Base-by-base conservation (phyloP, 2,329 filamentous ascomycete species). In the Sporothrix humicola region DNA sequence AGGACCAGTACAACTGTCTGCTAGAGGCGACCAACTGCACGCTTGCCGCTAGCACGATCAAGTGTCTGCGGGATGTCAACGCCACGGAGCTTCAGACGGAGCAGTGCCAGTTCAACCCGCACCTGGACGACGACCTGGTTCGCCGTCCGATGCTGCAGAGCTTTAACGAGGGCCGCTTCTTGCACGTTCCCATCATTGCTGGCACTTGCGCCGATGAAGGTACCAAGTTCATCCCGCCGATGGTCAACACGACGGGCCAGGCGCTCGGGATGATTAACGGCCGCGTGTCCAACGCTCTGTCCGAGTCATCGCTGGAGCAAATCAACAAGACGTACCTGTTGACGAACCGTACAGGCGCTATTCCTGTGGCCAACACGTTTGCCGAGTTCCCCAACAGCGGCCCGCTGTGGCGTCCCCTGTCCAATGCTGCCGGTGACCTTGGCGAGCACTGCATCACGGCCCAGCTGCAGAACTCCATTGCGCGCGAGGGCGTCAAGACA, bases 341-440 rank as follows among this genome's bases (percentile, higher is more conserved):
- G 70, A 72, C 70, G 10, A 72, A 72, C 70, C 70, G 31, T 23
- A 54, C 69, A 26, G 58, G 17, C 23, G 70, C 26, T 13, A 72
- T 48, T 9, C 17, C 56, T 6, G 59, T 61, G 17, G 81, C 83
- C 72, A 74, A 78, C 5, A 80, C 82, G 20, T 69, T 78, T 20
- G 80, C 79, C 3, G 69, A 76, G 52, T 83, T 81, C 52, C 71
- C 73, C 31, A 56, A 69, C 3, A 66, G 72, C 0, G 82, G 82
- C 6, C 80, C 81, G 68, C 82, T 81, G 73, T 83, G 82, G 82
- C 77, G 81, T 20, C 82, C 83, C 15, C 75, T 79, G 0, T 80
- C 81, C 73, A 80, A 82, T 63, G 80, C 85, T 3, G 91, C 91
- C 76, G 90, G 90, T 17, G 89, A 92, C 76, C 93, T 91, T 76